phyloP scores from a whole-genome alignment of 208 protist genomes.

The Herpetomonas tarakana region DNA sequence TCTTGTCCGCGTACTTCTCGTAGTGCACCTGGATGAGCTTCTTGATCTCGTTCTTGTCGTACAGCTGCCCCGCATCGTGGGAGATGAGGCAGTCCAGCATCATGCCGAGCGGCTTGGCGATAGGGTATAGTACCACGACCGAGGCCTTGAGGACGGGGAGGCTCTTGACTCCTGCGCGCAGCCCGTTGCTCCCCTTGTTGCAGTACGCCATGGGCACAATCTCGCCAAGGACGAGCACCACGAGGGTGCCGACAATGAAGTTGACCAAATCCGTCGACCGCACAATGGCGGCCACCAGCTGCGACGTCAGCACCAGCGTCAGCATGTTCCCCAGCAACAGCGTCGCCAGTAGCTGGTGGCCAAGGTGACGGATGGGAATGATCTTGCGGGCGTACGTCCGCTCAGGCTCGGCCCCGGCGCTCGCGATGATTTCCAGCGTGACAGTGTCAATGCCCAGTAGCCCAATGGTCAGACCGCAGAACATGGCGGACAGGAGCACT shows the following conservation, averaged over 20 bases:
- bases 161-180: conserved; percentile 50
- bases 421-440: conserved; percentile 74
- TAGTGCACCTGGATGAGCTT: conserved; percentile 72
- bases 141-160: conserved; percentile 55
- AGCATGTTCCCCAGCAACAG: conserved; percentile 85
- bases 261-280: conserved; percentile 51
- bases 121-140: conserved; percentile 61
- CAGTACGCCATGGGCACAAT: conserved; percentile 81
- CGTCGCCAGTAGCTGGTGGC: conserved; percentile 69
- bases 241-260: conserved; percentile 63
- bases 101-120: conserved; percentile 69
- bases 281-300: conserved; percentile 75
- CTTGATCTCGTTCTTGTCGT: conserved; percentile 76
- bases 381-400: conserved; percentile 62
- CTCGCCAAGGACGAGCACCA: conserved; percentile 76
- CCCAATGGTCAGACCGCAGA: conserved; percentile 79
- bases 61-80: conserved; percentile 71
- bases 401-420: conserved; percentile 63
- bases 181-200: conserved; percentile 67
- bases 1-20: conserved; percentile 68
- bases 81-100: conserved; percentile 67
- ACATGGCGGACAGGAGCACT: conserved; percentile 68
- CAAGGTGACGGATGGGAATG: conserved; percentile 62
- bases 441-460: conserved; percentile 78
- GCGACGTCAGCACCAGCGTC: conserved; percentile 69